A percentile compares a stretch with the other conserved stretches of the same genome.
phyloP scores from a whole-genome alignment of 768 basidiomycete genomes.

The Amanita subjunquillea region DNA sequence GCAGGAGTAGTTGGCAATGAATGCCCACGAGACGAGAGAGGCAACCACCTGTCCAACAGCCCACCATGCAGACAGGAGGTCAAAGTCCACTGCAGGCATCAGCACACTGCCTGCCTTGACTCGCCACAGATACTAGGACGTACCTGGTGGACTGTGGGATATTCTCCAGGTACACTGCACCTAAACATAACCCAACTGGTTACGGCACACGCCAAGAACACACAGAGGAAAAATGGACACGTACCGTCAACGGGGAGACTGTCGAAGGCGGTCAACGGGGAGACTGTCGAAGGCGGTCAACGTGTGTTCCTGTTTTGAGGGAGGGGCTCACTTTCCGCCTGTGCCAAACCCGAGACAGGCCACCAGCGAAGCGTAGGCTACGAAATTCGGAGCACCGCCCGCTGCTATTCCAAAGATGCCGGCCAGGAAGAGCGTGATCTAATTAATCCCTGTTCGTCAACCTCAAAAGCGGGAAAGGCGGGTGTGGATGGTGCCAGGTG shows the following conservation, averaged over 20 bases:
- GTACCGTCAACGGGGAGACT: slow-evolving; percentile 39
- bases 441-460: background rate
- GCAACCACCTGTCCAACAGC: slow-evolving; percentile 39
- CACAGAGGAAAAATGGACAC: slow-evolving; percentile 3
- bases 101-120: background rate
- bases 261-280: slow-evolving; percentile 14
- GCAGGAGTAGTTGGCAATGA: slow-evolving; percentile 49
- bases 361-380: slow-evolving; percentile 33
- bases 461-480: background rate
- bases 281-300: slow-evolving; percentile 18
- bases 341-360: slow-evolving; percentile 40
- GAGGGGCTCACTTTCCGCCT: slow-evolving; percentile 35
- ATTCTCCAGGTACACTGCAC: slow-evolving; percentile 34
- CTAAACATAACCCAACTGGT: slow-evolving; percentile 7
- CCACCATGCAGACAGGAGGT: slow-evolving; percentile 51
- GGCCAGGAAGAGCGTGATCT: slow-evolving; percentile 23
- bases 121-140: background rate
- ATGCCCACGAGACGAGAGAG: slow-evolving; percentile 42
- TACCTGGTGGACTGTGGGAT: slow-evolving; percentile 33
- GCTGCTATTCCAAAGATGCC: slow-evolving; percentile 45
- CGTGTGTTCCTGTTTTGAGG: slow-evolving; percentile 5
- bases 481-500: too few relatives aligned
- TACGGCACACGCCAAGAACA: too few relatives aligned
- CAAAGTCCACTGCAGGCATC: slow-evolving; percentile 33
- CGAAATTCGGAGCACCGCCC: slow-evolving; percentile 35